Percentiles rank a stretch among this genome's conserved stretches.
These are phyloP conservation scores for Ganoderma multipileum DNA, from an alignment of 1,284 basidiomycete species.

Conservation along the genomic window DNA sequence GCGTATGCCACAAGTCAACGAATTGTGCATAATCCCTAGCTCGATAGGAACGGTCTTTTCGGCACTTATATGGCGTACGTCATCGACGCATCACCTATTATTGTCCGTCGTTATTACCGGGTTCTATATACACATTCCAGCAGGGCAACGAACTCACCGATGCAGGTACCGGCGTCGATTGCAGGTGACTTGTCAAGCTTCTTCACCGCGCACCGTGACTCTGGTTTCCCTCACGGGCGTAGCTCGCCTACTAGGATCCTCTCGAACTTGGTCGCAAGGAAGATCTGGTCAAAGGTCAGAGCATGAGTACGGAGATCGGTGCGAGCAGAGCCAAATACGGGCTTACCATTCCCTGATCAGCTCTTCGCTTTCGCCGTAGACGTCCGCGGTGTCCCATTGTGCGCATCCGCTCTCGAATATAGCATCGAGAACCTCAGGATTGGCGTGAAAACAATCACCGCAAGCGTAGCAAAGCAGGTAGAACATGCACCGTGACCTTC, in stretches of 20 bases:
- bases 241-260: conserved; percentile 10
- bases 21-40: neutral
- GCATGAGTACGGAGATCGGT: neutral
- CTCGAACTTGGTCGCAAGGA: conserved; percentile 57
- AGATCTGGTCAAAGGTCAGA: conserved; percentile 36
- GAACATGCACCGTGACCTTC: conserved; percentile 24
- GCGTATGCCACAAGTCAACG: too few species aligned
- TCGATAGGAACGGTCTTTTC: conserved; percentile 43
- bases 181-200: conserved; percentile 44
- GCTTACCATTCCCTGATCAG: conserved; percentile 41
- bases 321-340: neutral
- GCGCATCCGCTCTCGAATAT: conserved; percentile 35
- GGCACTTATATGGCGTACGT: conserved; percentile 20
- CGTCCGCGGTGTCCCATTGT: conserved; percentile 41
- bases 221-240: conserved; percentile 38
- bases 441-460: neutral
- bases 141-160: conserved; percentile 28
- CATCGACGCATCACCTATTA: neutral
- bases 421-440: conserved; percentile 30
- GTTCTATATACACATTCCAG: neutral
- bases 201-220: conserved; percentile 38
- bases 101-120: too few species aligned
- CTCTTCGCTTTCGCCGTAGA: conserved; percentile 40
- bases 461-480: neutral
- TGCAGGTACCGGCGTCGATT: conserved; percentile 48